Evolutionary conservation across 1,139 yeast species (phyloP), one percentile per base, ranked within the genome.

Genomic region (Candida sp.): DNA sequence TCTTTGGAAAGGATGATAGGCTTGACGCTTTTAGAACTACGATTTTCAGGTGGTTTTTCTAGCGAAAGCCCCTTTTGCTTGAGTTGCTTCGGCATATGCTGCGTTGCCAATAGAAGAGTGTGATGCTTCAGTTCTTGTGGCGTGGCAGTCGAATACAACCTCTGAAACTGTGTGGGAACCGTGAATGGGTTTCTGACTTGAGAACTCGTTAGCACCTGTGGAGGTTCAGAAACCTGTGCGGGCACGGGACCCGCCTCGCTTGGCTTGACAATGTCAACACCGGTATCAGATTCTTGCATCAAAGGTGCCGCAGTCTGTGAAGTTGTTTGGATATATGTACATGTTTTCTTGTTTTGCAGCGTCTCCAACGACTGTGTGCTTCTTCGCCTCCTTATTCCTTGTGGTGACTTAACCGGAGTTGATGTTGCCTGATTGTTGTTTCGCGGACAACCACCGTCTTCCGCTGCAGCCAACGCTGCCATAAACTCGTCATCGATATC

Each of bases 1-100:
- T 78, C 81, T 11, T 65, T 54, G 0, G 81, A 75, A 7, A 77
- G 63, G 9, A 73, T 58, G 17, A 75, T 67, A 1, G 80, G 77
- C 46, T 65, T 67, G 5, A 75, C 80, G 17, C 52, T 59, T 51
- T 69, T 70, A 27, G 33, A 12, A 17, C 35, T n/a, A 17, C 25
- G 22, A n/a, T 30, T 22, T 34, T 34, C 31, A 8, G 23, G 6
- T 25, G 49, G 40, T 17, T 8, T n/a, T 27, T 22, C n/a, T 17
- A 26, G 5, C 17, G 26, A 7, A 4, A n/a, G 26, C 17, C 22
- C 44, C 5, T 12, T 30, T 17, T 28, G 9, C n/a, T 22, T 25
- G 17, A 17, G 17, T 11, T 4, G 26, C 17, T 22, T 42, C 27
- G 22, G 17, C 32, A 27, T 3, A 31, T n/a, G 44, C 23, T 43